These are phyloP conservation scores for Neurospora sp. DNA, from an alignment of 495 filamentous ascomycete genomes.

Conservation along the genomic window DNA sequence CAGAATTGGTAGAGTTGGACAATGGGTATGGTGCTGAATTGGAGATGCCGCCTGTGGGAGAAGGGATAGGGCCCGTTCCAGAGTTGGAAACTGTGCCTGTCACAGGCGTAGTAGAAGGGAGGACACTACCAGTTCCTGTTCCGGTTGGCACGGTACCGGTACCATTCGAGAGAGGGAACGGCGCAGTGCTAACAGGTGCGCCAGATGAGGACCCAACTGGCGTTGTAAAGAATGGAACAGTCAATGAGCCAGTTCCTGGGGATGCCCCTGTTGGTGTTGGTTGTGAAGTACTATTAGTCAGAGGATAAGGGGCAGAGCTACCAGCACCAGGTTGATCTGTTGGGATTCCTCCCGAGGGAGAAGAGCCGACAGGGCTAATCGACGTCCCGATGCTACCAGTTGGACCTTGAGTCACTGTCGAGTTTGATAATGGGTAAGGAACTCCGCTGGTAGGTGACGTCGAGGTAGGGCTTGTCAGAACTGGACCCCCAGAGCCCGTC, in stretches of 20 bases:
- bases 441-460: neutral
- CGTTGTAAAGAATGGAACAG: neutral
- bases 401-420: neutral
- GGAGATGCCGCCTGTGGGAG: neutral
- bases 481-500: constrained; percentile 2
- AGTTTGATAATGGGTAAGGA: constrained; percentile 18
- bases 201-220: neutral
- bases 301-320: constrained; percentile 3
- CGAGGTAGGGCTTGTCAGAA: neutral
- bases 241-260: neutral
- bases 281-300: constrained; percentile 4
- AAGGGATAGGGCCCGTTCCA: neutral
- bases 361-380: neutral
- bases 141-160: neutral
- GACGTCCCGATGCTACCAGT: neutral
- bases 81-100: constrained; percentile 1
- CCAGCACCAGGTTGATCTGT: neutral
- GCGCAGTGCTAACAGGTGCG: neutral
- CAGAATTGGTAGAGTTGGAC: constrained; percentile 12
- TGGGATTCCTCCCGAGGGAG: neutral
- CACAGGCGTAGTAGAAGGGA: neutral
- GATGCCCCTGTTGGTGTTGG: neutral
- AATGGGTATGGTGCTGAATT: constrained; percentile 18
- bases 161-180: neutral
- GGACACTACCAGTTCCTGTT: neutral